Evolutionary conservation across 768 basidiomycete species (phyloP).

Genomic region (Hirschioporus abietinus): DNA sequence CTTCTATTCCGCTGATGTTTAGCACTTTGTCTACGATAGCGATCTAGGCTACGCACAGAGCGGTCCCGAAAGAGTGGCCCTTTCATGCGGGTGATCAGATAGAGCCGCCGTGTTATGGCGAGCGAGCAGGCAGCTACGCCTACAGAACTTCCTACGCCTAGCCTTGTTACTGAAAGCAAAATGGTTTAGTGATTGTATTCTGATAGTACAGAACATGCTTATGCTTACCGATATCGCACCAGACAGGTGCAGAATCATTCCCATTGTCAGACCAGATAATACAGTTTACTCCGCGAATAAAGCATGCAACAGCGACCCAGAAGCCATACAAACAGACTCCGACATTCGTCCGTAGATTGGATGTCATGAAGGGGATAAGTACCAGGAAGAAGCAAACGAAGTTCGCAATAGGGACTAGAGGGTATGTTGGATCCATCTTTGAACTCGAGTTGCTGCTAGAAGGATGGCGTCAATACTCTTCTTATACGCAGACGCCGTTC

Average conservation of each 20-base stretch:
- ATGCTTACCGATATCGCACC: slow-evolving; percentile 43
- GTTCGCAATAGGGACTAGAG: slow-evolving; percentile 30
- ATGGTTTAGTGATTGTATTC: too few relatives aligned
- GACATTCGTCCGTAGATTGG: slow-evolving; percentile 49
- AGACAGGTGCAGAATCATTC: slow-evolving; percentile 40
- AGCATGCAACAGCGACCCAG: slow-evolving; percentile 57
- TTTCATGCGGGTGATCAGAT: too few relatives aligned
- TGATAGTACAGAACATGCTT: neutral
- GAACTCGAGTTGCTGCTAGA: too few relatives aligned
- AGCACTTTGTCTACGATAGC: too few relatives aligned
- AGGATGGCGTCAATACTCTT: too few relatives aligned
- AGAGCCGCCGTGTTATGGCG: neutral
- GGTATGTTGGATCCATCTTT: slow-evolving; percentile 20
- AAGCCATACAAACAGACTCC: slow-evolving; percentile 70
- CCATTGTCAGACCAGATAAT: slow-evolving; percentile 63
- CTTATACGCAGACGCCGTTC: too few relatives aligned
- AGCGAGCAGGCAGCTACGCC: slow-evolving; percentile 20
- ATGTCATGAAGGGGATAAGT: slow-evolving; percentile 41
- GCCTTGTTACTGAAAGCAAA: too few relatives aligned
- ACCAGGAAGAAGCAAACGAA: slow-evolving; percentile 35
- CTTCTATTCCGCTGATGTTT: too few relatives aligned
- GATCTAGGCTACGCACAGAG: too few relatives aligned
- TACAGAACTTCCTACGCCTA: too few relatives aligned
- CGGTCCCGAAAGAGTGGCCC: too few relatives aligned
- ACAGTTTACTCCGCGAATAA: slow-evolving; percentile 59